A percentile compares a stretch with the other conserved stretches of the same genome.
Evolutionary conservation across 2,329 filamentous ascomycete species (phyloP).

Genomic region (Alternaria tenuissima): DNA sequence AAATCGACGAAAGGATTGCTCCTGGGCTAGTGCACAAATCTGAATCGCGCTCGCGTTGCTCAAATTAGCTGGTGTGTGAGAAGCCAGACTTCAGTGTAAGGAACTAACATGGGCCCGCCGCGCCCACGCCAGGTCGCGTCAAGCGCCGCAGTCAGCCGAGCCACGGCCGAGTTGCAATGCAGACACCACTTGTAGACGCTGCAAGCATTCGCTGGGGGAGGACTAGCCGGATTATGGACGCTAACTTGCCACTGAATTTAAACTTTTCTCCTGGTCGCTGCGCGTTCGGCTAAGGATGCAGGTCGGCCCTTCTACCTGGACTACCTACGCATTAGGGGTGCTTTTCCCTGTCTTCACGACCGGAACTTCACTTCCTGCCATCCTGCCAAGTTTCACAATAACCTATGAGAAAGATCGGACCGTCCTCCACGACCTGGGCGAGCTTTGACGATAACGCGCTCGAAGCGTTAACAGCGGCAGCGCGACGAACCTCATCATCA

Average conservation of each 20-base stretch:
- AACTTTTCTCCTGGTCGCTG: slow-evolving; percentile 29
- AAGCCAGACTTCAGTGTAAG: slow-evolving; percentile 25
- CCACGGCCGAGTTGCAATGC: slow-evolving; percentile 38
- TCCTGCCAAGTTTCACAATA: slow-evolving; percentile 24
- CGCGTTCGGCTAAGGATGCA: slow-evolving; percentile 24
- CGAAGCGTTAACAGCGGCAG: slow-evolving; percentile 18
- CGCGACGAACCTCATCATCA: slow-evolving; percentile 31
- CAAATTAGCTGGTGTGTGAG: slow-evolving; percentile 41
- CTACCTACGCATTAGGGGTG: slow-evolving; percentile 23
- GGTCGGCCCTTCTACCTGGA: slow-evolving; percentile 34
- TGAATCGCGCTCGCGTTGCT: slow-evolving; percentile 40
- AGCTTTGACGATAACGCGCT: slow-evolving; percentile 11
- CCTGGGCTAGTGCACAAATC: slow-evolving; percentile 38
- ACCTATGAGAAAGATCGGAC: slow-evolving; percentile 31
- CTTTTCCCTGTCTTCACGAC: slow-evolving; percentile 26
- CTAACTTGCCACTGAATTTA: slow-evolving; percentile 40
- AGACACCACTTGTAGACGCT: slow-evolving; percentile 28
- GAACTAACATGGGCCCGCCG: slow-evolving; percentile 21
- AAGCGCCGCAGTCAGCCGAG: slow-evolving; percentile 39
- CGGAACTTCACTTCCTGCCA: slow-evolving; percentile 25
- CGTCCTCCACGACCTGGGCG: slow-evolving; percentile 20
- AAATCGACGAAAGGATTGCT: slow-evolving; percentile 34
- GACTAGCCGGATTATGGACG: slow-evolving; percentile 31
- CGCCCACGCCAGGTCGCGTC: slow-evolving; percentile 28
- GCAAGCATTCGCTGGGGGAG: slow-evolving; percentile 21